phyloP scores from a whole-genome alignment of 768 basidiomycete species.

The Trametes elegans region DNA sequence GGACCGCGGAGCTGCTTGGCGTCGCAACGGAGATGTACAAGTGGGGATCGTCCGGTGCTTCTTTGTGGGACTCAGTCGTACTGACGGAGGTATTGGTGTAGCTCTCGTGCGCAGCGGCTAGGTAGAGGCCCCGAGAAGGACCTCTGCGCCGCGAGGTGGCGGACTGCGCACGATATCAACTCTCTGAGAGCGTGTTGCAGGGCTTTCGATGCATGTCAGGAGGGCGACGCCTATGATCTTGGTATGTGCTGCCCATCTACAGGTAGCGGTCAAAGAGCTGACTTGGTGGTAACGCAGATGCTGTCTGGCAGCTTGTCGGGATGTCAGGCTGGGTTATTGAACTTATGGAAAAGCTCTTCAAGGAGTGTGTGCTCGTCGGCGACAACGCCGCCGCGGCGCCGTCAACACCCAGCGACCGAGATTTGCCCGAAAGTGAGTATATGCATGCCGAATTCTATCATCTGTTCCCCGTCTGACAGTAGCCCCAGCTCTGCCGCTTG shows the following conservation, averaged over 20 bases:
- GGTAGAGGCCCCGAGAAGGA: constrained; percentile 38
- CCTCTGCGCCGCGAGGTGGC: constrained; percentile 47
- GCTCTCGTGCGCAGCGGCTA: constrained; percentile 32
- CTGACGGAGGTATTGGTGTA: constrained; percentile 15
- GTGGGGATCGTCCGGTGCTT: constrained; percentile 14
- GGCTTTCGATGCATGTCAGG: constrained; percentile 67
- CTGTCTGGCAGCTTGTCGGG: constrained; percentile 70
- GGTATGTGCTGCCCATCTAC: constrained; percentile 37
- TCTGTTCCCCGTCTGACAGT: background rate
- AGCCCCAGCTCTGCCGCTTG: constrained; percentile 10
- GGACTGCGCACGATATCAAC: constrained; percentile 63
- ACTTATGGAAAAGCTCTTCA: constrained; percentile 62
- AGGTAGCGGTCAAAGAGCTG: background rate
- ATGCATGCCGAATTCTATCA: background rate
- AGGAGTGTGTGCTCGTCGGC: constrained; percentile 42
- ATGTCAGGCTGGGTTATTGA: constrained; percentile 59
- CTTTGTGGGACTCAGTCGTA: background rate
- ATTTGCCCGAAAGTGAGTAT: constrained; percentile 3
- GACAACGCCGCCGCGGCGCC: constrained; percentile 20
- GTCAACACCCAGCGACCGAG: constrained; percentile 1
- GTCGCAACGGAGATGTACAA: constrained; percentile 39
- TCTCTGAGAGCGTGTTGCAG: constrained; percentile 57
- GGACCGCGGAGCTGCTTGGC: constrained; percentile 52
- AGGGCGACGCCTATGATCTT: constrained; percentile 60
- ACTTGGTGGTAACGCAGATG: constrained; percentile 40